Evolutionary conservation across 495 filamentous ascomycete genomes (phyloP).

Genomic region (Clavariopsis aquatica): DNA sequence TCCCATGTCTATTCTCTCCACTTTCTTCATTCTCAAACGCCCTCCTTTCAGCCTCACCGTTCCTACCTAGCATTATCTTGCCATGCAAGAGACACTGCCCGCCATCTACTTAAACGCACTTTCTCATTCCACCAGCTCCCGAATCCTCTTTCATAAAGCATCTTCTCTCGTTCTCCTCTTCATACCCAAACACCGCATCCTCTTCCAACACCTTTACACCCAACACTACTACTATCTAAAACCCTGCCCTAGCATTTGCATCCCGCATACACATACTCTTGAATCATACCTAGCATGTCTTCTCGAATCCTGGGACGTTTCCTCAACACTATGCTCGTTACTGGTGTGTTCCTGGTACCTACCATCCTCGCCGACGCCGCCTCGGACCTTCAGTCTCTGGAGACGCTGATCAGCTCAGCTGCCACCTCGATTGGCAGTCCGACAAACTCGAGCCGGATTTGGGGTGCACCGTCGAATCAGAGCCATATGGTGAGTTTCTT

Average conservation of each 20-base stretch:
- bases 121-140: neutral
- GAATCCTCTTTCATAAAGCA: neutral
- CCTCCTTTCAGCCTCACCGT: neutral
- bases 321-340: slow-evolving; percentile 20
- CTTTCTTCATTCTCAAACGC: no score
- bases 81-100: no score
- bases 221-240: neutral
- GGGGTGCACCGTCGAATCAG: no score
- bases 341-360: slow-evolving; percentile 19
- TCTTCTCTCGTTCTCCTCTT: neutral
- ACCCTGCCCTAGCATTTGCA: neutral
- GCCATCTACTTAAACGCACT: neutral
- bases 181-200: neutral
- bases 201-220: neutral
- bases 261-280: neutral
- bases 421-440: slow-evolving; percentile 25
- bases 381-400: slow-evolving; percentile 23
- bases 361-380: slow-evolving; percentile 23
- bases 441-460: slow-evolving; percentile 22
- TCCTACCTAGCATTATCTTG: neutral
- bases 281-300: slow-evolving; percentile 26
- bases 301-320: neutral
- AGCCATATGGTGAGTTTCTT: neutral
- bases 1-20: no score
- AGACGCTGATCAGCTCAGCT: slow-evolving; percentile 22